Base-by-base conservation (phyloP, 768 basidiomycete genomes). In the Holtermannia corniformis region DNA sequence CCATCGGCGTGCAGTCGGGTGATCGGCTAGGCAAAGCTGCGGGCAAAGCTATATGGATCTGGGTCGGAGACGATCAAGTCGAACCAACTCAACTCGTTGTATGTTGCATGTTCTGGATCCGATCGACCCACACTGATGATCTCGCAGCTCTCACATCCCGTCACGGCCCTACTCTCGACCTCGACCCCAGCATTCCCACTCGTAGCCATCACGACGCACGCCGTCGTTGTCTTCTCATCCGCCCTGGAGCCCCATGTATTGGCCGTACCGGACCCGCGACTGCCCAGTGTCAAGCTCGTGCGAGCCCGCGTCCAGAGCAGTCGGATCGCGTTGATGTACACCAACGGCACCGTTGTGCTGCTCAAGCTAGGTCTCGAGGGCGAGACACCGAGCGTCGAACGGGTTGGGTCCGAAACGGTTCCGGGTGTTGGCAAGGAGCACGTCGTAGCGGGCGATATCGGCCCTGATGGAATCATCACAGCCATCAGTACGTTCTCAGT, bases 31-130 rank as follows among this genome's bases (percentile, higher is more conserved):
- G 23, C 7, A 25, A 46, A 40, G 50, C 40, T 37, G 54, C 49
- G 21, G 56, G 59, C 10, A 54, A 54, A 49, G 55, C 54, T 12
- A n/a, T 68, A 2, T 72, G 68, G 68, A 40, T 58, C 10, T 72
- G 71, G 71, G 50, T 45, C 20, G 68, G 68, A 0, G 68, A 72
- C 21, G 71, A 70, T 5, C 59, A 55, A 4, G 55, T 55, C 44
- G 63, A 63, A 44, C 37, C 3, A 43, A 42, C n/a, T n/a, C 52
- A 12, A 37, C 56, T n/a, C 55, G 58, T 19, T 27, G 45, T 21
- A 42, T 52, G 13, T 4, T 11, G 5, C 27, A 28, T 27, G n/a
- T 22, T 20, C 44, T 7, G 19, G 5, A 19, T 19, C 28, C n/a
- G n/a, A 49, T 49, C 25, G 48, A 49, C 28, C 27, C 16, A 10